Conservation (phyloP, 2,329 filamentous ascomycete species). For the Trichoderma sp. region DNA sequence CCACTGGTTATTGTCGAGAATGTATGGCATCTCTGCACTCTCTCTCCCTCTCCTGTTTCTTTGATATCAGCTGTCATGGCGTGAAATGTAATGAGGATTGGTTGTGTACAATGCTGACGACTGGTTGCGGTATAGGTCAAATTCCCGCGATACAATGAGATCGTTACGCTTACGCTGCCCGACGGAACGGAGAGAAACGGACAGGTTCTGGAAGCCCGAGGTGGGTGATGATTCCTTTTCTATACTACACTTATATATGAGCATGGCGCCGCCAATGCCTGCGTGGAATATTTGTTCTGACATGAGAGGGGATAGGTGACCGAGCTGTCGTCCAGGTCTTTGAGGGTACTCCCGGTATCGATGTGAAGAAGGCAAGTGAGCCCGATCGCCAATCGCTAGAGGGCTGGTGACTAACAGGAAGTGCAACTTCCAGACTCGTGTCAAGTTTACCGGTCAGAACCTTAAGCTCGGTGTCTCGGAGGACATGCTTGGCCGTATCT, state of each 20-base stretch:
- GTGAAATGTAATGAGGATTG: slow-evolving; percentile 16
- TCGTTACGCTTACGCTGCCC: slow-evolving; percentile 91
- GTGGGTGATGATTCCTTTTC: slow-evolving; percentile 48
- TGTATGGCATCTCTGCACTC: slow-evolving; percentile 50
- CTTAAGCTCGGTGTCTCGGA: slow-evolving; percentile 98
- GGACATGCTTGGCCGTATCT: slow-evolving; percentile 99
- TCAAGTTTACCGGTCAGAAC: slow-evolving; percentile 96
- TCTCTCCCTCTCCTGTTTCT: background rate
- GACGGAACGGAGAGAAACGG: slow-evolving; percentile 93
- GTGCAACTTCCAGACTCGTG: slow-evolving; percentile 69
- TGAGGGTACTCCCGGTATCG: slow-evolving; percentile 93
- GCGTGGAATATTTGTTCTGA: slow-evolving; percentile 25
- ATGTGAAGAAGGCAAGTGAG: slow-evolving; percentile 88
- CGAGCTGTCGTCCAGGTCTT: slow-evolving; percentile 98
- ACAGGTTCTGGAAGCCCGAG: slow-evolving; percentile 96
- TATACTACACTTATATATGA: background rate
- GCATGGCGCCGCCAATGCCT: slow-evolving; percentile 1
- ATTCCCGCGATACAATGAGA: slow-evolving; percentile 96
- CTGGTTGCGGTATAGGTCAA: slow-evolving; percentile 69
- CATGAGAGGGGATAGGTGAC: slow-evolving; percentile 61
- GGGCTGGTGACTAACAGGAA: slow-evolving; percentile 30
- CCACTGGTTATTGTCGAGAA: slow-evolving; percentile 97
- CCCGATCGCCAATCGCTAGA: slow-evolving; percentile 1
- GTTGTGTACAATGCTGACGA: slow-evolving; percentile 24
- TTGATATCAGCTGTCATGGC: background rate